phyloP scores from a whole-genome alignment of 179 eudicot genomes.

The Nepenthes alata region DNA sequence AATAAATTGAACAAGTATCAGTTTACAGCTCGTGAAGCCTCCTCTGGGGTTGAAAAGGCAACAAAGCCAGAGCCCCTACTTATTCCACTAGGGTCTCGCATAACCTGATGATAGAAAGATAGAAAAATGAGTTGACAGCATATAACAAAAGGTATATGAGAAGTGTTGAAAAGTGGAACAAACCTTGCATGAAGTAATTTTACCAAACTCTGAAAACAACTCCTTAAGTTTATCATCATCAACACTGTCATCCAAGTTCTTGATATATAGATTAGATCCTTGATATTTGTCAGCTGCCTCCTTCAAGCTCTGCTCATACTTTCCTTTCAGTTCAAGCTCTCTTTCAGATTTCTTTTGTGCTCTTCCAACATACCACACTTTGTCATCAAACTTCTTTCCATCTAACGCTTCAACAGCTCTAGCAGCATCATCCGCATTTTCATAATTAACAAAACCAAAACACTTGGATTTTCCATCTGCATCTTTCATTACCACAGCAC shows the following conservation, averaged over 20 bases:
- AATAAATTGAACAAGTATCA: background rate
- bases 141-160: background rate
- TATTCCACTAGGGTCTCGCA: conserved; percentile 69
- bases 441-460: conserved; percentile 65
- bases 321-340: conserved; percentile 43
- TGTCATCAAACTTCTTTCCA: conserved; percentile 50
- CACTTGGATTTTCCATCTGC: conserved; percentile 56
- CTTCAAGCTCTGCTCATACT: conserved; percentile 46
- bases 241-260: conserved; percentile 59
- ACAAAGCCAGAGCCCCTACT: conserved; percentile 77
- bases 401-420: conserved; percentile 55
- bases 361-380: conserved; percentile 63
- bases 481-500: conserved; percentile 66
- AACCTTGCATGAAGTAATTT: conserved; percentile 61
- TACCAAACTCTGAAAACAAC: conserved; percentile 43
- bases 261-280: conserved; percentile 51
- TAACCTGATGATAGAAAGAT: conserved; percentile 26
- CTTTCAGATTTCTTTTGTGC: conserved; percentile 67
- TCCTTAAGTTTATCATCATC: conserved; percentile 63
- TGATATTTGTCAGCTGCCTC: conserved; percentile 55
- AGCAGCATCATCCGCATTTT: conserved; percentile 64
- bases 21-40: conserved; percentile 66
- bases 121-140: background rate
- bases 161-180: background rate
- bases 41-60: conserved; percentile 59